These are phyloP conservation scores for Flammula alnicola DNA, from an alignment of 1,284 basidiomycete genomes.

Conservation along the genomic window DNA sequence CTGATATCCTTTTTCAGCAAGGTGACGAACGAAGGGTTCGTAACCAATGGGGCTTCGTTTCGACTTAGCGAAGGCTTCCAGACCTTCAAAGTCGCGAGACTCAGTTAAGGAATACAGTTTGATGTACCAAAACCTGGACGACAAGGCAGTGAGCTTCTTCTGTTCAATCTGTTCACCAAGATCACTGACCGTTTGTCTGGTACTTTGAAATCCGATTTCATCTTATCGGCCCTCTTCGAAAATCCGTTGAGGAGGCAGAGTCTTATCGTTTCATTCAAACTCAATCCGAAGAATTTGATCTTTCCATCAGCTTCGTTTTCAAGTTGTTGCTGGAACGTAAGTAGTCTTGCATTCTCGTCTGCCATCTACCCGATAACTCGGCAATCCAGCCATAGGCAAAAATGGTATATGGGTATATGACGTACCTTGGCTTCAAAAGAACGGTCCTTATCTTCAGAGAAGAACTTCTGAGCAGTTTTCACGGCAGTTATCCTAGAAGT, in stretches of 20 bases:
- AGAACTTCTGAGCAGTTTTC: conserved; percentile 88
- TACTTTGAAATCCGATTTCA: conserved; percentile 88
- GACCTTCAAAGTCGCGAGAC: conserved; percentile 81
- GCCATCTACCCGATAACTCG: conserved; percentile 66
- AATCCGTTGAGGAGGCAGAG: conserved; percentile 78
- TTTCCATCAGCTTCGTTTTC: conserved; percentile 86
- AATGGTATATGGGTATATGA: conserved; percentile 1
- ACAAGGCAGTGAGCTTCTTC: neutral
- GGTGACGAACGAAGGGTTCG: conserved; percentile 87
- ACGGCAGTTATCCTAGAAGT: conserved; percentile 72
- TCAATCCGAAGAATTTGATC: conserved; percentile 77
- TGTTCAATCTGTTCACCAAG: no score
- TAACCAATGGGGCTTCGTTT: conserved; percentile 96
- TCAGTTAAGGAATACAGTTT: conserved; percentile 84
- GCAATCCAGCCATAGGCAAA: conserved; percentile 3
- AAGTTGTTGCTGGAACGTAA: conserved; percentile 82
- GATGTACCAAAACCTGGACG: conserved; percentile 86
- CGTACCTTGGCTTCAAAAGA: conserved; percentile 87
- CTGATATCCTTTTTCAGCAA: conserved; percentile 71
- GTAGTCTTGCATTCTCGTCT: conserved; percentile 83
- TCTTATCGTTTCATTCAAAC: conserved; percentile 84
- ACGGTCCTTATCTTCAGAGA: conserved; percentile 92
- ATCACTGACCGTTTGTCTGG: conserved; percentile 85
- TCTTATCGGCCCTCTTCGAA: conserved; percentile 84
- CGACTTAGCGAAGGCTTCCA: conserved; percentile 84